Conservation (phyloP, 1,284 basidiomycete genomes). For the Ustilago bromivora region DNA sequence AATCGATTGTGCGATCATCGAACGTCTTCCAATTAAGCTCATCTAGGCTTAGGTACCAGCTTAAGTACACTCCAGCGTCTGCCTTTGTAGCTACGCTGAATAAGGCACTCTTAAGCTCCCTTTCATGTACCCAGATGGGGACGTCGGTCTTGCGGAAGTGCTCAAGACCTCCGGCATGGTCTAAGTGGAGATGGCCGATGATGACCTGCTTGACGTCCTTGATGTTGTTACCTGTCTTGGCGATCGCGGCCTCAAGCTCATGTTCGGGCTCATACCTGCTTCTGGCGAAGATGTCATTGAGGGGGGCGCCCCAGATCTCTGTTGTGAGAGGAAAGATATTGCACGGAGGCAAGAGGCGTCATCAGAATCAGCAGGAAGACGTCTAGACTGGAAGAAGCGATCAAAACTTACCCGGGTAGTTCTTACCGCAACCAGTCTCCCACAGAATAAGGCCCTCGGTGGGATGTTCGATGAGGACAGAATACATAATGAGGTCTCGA, state of each 20-base stretch:
- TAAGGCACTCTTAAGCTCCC: slow-evolving; percentile 62
- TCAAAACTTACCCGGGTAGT: slow-evolving; percentile 38
- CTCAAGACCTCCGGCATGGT: slow-evolving; percentile 64
- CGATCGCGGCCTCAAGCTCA: slow-evolving; percentile 65
- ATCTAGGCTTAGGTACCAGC: slow-evolving; percentile 54
- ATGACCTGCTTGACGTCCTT: slow-evolving; percentile 55
- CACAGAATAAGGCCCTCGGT: slow-evolving; percentile 64
- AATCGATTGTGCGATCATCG: slow-evolving; percentile 57
- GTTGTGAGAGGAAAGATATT: background rate
- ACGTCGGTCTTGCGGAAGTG: slow-evolving; percentile 55
- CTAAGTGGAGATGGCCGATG: slow-evolving; percentile 60
- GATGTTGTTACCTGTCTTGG: slow-evolving; percentile 59
- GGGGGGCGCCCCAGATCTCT: slow-evolving; percentile 45
- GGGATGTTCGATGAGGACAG: slow-evolving; percentile 66
- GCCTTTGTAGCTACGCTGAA: slow-evolving; percentile 60
- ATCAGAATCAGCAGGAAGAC: background rate
- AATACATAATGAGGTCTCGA: slow-evolving; percentile 57
- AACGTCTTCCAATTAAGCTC: slow-evolving; percentile 66
- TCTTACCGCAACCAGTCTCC: slow-evolving; percentile 65
- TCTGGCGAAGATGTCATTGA: slow-evolving; percentile 56
- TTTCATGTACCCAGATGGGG: slow-evolving; percentile 65
- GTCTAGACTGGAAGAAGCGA: background rate
- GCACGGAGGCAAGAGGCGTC: background rate
- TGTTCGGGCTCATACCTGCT: slow-evolving; percentile 53
- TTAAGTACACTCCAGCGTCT: slow-evolving; percentile 57